phyloP scores from a whole-genome alignment of 805 yeast species.

The Maudiozyma bulderi region DNA sequence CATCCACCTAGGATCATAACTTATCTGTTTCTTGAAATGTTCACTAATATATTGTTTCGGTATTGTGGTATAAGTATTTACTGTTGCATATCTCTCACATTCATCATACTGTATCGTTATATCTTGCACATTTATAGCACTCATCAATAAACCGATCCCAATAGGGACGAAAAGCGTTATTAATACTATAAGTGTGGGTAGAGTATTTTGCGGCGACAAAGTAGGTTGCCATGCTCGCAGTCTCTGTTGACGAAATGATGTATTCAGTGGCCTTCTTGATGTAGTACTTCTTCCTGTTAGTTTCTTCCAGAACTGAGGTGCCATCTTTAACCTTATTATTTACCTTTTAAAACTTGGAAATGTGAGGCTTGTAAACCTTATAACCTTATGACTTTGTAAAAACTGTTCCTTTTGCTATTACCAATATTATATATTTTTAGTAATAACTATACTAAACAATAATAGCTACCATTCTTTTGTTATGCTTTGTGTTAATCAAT shows the following conservation, averaged over 20 bases:
- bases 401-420: too few species aligned
- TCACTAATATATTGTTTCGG: slow-evolving; percentile 49
- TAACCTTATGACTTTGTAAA: too few species aligned
- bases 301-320: slow-evolving; percentile 10
- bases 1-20: slow-evolving; percentile 53
- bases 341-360: too few species aligned
- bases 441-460: too few species aligned
- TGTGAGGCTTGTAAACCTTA: too few species aligned
- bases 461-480: too few species aligned
- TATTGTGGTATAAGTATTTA: slow-evolving; percentile 36
- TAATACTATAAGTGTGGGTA: slow-evolving; percentile 67
- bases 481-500: too few species aligned
- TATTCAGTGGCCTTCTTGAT: slow-evolving; percentile 52
- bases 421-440: too few species aligned
- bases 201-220: slow-evolving; percentile 82
- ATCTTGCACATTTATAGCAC: slow-evolving; percentile 65
- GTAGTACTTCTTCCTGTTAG: slow-evolving; percentile 12
- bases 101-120: slow-evolving; percentile 62
- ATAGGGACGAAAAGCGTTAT: slow-evolving; percentile 80
- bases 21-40: slow-evolving; percentile 44
- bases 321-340: slow-evolving; percentile 13
- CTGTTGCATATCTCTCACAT: slow-evolving; percentile 47
- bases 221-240: slow-evolving; percentile 70
- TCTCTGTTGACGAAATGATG: slow-evolving; percentile 69
- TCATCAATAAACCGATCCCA: slow-evolving; percentile 72